Conservation (phyloP, 371 early-diverging fungal genomes). For the Circinella minor region DNA sequence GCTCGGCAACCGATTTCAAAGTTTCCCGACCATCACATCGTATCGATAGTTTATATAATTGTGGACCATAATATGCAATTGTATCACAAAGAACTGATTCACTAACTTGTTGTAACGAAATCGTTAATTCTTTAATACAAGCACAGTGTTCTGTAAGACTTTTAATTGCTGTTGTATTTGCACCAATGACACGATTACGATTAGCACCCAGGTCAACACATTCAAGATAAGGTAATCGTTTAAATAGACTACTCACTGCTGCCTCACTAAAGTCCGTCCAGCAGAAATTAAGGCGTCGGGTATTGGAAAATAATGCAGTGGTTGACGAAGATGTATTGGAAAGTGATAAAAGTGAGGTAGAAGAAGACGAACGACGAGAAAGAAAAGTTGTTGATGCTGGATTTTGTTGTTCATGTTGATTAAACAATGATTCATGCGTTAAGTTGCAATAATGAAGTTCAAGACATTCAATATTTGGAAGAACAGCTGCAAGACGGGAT, state of each 20-base stretch:
- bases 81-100: constrained; percentile 32
- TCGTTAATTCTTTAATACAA: constrained; percentile 25
- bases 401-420: background rate
- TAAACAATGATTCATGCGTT: background rate
- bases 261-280: constrained; percentile 52
- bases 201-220: constrained; percentile 45
- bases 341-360: background rate
- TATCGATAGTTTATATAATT: constrained; percentile 32
- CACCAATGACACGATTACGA: constrained; percentile 37
- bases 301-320: background rate
- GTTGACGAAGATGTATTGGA: background rate
- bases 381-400: background rate
- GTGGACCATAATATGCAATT: constrained; percentile 32
- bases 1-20: constrained; percentile 31
- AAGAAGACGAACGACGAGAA: background rate
- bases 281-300: constrained; percentile 22
- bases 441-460: constrained; percentile 11
- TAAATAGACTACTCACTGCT: constrained; percentile 29
- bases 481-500: constrained; percentile 20
- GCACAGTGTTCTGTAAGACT: constrained; percentile 27
- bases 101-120: constrained; percentile 49
- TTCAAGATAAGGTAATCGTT: constrained; percentile 30
- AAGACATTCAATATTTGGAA: constrained; percentile 2
- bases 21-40: constrained; percentile 42
- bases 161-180: constrained; percentile 39